A percentile compares a stretch with the other conserved stretches of the same genome.
phyloP scores from a whole-genome alignment of 2,329 filamentous ascomycete species.

The Colletotrichum destructivum region DNA sequence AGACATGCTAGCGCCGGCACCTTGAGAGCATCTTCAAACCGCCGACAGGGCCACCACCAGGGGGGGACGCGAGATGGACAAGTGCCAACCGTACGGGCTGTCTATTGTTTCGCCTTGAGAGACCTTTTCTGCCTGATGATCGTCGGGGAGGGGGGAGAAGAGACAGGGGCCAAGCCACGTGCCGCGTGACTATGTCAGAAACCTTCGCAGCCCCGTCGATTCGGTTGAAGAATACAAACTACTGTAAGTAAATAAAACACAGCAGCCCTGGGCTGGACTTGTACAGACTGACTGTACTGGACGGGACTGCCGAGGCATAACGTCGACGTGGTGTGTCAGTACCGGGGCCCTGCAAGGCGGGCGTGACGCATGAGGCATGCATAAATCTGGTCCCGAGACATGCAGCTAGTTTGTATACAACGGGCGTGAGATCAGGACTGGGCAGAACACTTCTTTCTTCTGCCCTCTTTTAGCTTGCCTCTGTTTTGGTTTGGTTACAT shows the following conservation, averaged over 20 bases:
- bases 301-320: constrained; percentile 16
- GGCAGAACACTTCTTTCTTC: not conserved
- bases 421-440: not conserved
- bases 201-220: not conserved
- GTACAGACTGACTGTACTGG: too few relatives aligned
- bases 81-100: not conserved
- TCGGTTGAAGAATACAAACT: too few relatives aligned
- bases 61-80: constrained; percentile 14
- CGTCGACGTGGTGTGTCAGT: not conserved
- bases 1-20: constrained; percentile 26
- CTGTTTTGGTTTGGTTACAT: constrained; percentile 5
- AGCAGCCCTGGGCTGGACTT: too few relatives aligned
- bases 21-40: constrained; percentile 16
- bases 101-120: constrained; percentile 34
- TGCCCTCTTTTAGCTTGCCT: not conserved
- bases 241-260: too few relatives aligned
- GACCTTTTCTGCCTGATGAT: constrained; percentile 7
- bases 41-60: not conserved
- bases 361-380: constrained; percentile 19
- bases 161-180: constrained; percentile 27
- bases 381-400: not conserved
- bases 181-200: constrained; percentile 4
- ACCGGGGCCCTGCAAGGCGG: constrained; percentile 4
- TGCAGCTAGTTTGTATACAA: constrained; percentile 9
- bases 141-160: not conserved